Conservation (phyloP, 2,329 filamentous ascomycete species). For the Botrytis deweyae region DNA sequence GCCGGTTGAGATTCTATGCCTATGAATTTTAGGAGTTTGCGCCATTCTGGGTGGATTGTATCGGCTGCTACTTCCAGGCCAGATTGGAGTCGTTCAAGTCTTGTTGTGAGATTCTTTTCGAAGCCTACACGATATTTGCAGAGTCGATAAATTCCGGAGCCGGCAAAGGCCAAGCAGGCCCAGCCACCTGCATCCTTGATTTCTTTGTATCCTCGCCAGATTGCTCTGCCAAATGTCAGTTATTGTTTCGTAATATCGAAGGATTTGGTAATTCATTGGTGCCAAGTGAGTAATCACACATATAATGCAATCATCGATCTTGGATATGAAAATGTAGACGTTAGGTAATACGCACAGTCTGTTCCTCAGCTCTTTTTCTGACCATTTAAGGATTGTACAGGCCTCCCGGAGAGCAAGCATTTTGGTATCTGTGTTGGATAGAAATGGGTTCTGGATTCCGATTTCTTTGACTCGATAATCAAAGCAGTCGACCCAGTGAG, state of each 20-base stretch:
- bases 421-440: not conserved
- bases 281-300: not conserved
- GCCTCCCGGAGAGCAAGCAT: not conserved
- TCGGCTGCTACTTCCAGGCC: not conserved
- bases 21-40: not conserved
- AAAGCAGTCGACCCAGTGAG: not conserved
- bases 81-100: not conserved
- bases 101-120: not conserved
- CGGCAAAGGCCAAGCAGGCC: not conserved
- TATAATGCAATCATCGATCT: not conserved
- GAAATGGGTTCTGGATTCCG: not conserved
- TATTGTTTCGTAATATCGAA: not conserved
- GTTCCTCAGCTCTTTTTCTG: not conserved
- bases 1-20: not conserved
- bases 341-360: not conserved
- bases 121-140: not conserved
- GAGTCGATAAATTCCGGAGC: not conserved
- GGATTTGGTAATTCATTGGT: not conserved
- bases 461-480: not conserved
- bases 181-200: not conserved
- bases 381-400: not conserved
- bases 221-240: not conserved
- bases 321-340: not conserved
- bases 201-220: not conserved
- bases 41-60: not conserved